phyloP scores from a whole-genome alignment of 371 early-diverging fungal species.

The Mucor indicus region DNA sequence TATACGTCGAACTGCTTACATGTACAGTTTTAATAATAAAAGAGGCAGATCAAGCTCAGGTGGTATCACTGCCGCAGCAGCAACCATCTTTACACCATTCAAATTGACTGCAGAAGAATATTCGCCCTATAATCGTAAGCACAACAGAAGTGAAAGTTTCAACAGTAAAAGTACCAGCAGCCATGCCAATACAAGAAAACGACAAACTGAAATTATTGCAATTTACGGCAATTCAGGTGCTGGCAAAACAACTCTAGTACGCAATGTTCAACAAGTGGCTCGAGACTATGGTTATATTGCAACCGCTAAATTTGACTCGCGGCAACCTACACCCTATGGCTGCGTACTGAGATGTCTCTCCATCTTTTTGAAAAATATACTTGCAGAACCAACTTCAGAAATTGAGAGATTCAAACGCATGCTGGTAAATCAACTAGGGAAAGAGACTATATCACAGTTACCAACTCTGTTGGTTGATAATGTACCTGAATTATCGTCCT shows the following conservation, averaged over 20 bases:
- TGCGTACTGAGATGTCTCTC: conserved; percentile 40
- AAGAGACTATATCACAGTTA: conserved; percentile 27
- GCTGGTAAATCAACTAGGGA: conserved; percentile 33
- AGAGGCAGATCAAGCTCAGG: conserved; percentile 5
- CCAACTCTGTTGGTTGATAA: conserved; percentile 38
- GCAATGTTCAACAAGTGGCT: conserved; percentile 35
- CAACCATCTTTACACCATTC: conserved; percentile 9
- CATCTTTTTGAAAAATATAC: conserved; percentile 34
- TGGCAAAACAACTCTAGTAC: conserved; percentile 41
- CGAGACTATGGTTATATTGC: conserved; percentile 47
- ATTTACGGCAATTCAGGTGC: conserved; percentile 43
- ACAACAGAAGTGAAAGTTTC: conserved; percentile 2
- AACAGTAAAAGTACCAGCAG: background rate
- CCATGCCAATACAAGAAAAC: conserved; percentile 14
- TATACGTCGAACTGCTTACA: conserved; percentile 35
- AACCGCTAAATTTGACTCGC: conserved; percentile 37
- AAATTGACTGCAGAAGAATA: conserved; percentile 3
- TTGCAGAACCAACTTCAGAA: conserved; percentile 27
- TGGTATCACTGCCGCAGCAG: conserved; percentile 4
- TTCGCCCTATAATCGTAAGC: conserved; percentile 11
- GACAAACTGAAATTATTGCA: conserved; percentile 38
- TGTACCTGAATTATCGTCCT: conserved; percentile 33
- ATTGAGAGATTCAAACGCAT: conserved; percentile 34
- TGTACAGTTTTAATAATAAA: conserved; percentile 19
- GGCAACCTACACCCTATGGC: conserved; percentile 45